Conservation (phyloP, 2,329 filamentous ascomycete genomes). For the Chrysosporium queenslandicum region DNA sequence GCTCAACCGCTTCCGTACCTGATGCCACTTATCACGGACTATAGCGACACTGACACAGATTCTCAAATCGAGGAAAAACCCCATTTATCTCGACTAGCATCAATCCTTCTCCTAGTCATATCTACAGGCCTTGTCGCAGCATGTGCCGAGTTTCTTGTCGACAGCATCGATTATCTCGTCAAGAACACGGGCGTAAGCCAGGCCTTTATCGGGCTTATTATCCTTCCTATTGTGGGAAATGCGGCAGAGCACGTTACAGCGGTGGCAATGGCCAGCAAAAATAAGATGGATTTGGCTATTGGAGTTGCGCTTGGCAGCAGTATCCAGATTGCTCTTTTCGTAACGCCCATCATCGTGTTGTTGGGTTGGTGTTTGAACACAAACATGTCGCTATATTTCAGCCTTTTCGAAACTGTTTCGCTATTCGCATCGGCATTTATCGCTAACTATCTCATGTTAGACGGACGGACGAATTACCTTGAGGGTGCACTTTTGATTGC, state of each 20-base stretch:
- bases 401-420: constrained; percentile 46
- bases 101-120: constrained; percentile 54
- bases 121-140: constrained; percentile 72
- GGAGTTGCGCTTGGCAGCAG: constrained; percentile 72
- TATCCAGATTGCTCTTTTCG: constrained; percentile 69
- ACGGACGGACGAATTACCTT: constrained; percentile 50
- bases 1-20: constrained; percentile 21
- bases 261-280: constrained; percentile 64
- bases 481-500: constrained; percentile 53
- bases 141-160: constrained; percentile 57
- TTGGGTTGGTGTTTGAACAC: constrained; percentile 50
- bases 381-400: constrained; percentile 76
- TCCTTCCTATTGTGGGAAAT: constrained; percentile 65
- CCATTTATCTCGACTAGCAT: constrained; percentile 34
- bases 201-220: constrained; percentile 54
- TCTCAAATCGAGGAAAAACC: constrained; percentile 23
- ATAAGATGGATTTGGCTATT: constrained; percentile 60
- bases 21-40: constrained; percentile 15
- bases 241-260: constrained; percentile 74
- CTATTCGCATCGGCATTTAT: constrained; percentile 43
- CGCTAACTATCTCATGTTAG: constrained; percentile 54
- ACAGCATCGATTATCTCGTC: constrained; percentile 39
- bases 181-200: constrained; percentile 41
- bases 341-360: constrained; percentile 51
- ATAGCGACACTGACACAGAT: constrained; percentile 32